Percentiles rank a stretch among this genome's conserved stretches.
phyloP scores from a whole-genome alignment of 192 early-diverging fungal species.

The Backusella parvicylindrica region DNA sequence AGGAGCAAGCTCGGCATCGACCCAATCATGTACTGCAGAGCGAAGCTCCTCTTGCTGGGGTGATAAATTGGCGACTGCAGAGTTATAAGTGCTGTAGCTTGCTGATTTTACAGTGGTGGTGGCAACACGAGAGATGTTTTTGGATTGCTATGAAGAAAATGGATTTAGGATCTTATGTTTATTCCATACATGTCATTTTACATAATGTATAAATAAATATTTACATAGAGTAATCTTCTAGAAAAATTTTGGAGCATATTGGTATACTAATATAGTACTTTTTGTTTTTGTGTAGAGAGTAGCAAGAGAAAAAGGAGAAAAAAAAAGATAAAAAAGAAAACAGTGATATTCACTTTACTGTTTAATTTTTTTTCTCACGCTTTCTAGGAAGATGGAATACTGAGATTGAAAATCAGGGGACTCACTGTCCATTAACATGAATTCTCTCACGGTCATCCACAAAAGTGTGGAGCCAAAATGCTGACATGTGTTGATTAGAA shows the following conservation, averaged over 20 bases:
- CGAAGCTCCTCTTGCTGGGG: constrained; percentile 54
- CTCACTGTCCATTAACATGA: neutral
- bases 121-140: neutral
- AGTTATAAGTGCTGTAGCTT: constrained; percentile 1
- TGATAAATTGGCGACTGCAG: constrained; percentile 1
- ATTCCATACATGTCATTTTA: neutral
- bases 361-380: neutral
- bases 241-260: neutral
- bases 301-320: neutral
- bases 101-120: neutral
- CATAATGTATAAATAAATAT: neutral
- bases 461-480: neutral
- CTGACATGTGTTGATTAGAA: neutral
- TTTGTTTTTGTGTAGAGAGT: neutral
- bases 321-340: neutral
- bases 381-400: neutral
- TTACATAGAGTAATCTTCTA: constrained; percentile 1
- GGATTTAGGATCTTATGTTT: neutral
- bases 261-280: neutral
- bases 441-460: neutral
- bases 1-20: constrained; percentile 76
- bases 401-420: neutral
- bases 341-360: neutral
- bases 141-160: neutral
- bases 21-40: constrained; percentile 69